Percentiles rank a stretch among this genome's conserved stretches.
Conservation (phyloP, 306 rosid species). For the Quercus agrifolia region DNA sequence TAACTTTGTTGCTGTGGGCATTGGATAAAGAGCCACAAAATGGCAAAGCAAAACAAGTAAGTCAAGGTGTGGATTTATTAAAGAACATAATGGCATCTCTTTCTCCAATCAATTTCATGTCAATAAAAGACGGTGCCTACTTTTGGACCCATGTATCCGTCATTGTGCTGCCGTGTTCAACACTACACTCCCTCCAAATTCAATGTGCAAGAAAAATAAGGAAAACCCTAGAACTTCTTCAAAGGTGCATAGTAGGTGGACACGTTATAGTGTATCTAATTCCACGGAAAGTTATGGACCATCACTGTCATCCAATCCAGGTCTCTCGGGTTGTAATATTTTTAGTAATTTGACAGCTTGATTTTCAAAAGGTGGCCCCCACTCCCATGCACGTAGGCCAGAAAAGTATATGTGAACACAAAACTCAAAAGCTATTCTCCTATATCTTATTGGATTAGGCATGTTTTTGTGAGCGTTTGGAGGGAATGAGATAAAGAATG, state of each 20-base stretch:
- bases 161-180: conserved; percentile 58
- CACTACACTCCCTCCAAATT: conserved; percentile 52
- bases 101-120: conserved; percentile 35
- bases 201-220: conserved; percentile 27
- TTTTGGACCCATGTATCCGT: conserved; percentile 52
- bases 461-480: conserved; percentile 12
- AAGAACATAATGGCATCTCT: conserved; percentile 30
- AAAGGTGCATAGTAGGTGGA: neutral
- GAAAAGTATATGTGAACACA: conserved; percentile 6
- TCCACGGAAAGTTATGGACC: conserved; percentile 23
- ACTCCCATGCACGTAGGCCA: conserved; percentile 43
- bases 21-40: conserved; percentile 1
- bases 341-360: no score
- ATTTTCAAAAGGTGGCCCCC: conserved; percentile 20
- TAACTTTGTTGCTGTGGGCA: neutral
- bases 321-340: neutral
- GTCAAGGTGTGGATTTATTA: conserved; percentile 25
- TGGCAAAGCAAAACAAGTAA: conserved; percentile 10
- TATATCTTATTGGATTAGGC: conserved; percentile 13
- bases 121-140: conserved; percentile 91
- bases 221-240: conserved; percentile 28
- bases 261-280: conserved; percentile 19
- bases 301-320: conserved; percentile 5
- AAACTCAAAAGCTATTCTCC: neutral
- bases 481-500: conserved; percentile 5